These are phyloP conservation scores for Coemansia sp. DNA, from an alignment of 192 early-diverging fungal genomes.

Conservation along the genomic window DNA sequence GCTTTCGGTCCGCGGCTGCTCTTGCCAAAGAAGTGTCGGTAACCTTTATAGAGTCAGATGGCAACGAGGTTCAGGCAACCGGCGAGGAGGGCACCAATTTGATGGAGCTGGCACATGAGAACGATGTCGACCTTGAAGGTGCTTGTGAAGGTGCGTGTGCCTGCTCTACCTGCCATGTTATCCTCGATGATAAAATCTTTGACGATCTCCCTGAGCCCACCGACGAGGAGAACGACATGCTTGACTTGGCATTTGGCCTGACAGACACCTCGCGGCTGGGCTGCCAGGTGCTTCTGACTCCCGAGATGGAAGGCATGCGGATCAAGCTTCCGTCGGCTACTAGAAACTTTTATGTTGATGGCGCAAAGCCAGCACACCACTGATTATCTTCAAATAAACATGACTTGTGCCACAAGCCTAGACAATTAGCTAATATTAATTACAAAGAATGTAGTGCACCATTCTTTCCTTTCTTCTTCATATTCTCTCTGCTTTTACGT, in stretches of 20 bases:
- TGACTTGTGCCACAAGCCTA: neutral
- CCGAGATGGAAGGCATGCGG: slow-evolving; percentile 85
- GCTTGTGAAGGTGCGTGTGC: slow-evolving; percentile 96
- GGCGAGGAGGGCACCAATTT: slow-evolving; percentile 85
- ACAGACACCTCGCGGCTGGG: slow-evolving; percentile 96
- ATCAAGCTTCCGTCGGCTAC: slow-evolving; percentile 89
- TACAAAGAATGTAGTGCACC: neutral
- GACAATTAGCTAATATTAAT: neutral
- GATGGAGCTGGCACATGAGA: slow-evolving; percentile 86
- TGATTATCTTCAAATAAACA: slow-evolving; percentile 6
- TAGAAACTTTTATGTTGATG: slow-evolving; percentile 84
- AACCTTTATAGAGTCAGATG: slow-evolving; percentile 83
- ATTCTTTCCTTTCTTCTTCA: too few relatives aligned
- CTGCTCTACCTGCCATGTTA: slow-evolving; percentile 94
- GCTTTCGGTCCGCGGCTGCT: slow-evolving; percentile 21
- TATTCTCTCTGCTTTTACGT: neutral
- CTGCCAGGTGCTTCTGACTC: slow-evolving; percentile 84
- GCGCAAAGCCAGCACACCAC: slow-evolving; percentile 57
- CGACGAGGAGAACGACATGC: slow-evolving; percentile 98
- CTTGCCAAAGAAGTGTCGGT: slow-evolving; percentile 56
- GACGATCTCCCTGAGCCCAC: slow-evolving; percentile 86
- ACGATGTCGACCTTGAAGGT: slow-evolving; percentile 93
- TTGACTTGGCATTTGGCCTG: slow-evolving; percentile 94
- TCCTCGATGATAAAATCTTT: slow-evolving; percentile 78
- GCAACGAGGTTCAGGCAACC: slow-evolving; percentile 70